These are phyloP conservation scores for Lipomyces kockii DNA, from an alignment of 805 yeast genomes.

Conservation along the genomic window DNA sequence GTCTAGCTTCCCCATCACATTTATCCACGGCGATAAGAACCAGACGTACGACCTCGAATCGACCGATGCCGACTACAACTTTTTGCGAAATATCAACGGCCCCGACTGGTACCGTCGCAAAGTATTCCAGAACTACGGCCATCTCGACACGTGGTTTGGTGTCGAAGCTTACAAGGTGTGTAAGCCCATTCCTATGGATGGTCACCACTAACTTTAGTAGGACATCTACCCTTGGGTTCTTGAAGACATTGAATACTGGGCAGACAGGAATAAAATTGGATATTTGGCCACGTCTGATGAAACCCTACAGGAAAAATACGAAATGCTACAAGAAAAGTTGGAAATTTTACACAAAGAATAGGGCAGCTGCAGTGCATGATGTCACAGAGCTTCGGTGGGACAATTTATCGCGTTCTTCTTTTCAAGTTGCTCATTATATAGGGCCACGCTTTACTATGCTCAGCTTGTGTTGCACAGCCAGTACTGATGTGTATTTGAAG, in stretches of 20 bases:
- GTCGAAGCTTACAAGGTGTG: not conserved
- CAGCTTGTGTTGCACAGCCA: too few relatives aligned
- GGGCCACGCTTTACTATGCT: too few relatives aligned
- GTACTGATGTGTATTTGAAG: too few relatives aligned
- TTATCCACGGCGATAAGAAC: not conserved
- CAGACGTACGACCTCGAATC: not conserved
- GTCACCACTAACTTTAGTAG: not conserved
- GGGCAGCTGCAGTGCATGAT: too few relatives aligned
- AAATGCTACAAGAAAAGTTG: too few relatives aligned
- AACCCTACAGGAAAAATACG: too few relatives aligned
- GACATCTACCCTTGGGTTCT: not conserved
- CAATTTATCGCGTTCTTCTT: too few relatives aligned
- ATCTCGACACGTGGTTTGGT: not conserved
- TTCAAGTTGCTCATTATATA: too few relatives aligned
- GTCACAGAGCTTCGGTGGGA: too few relatives aligned
- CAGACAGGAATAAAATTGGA: not conserved
- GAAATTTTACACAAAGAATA: too few relatives aligned
- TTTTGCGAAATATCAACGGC: not conserved
- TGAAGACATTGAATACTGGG: not conserved
- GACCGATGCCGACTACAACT: slow-evolving; percentile 3
- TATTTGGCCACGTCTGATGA: not conserved
- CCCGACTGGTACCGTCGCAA: not conserved
- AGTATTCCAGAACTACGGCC: not conserved
- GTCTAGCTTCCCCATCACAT: not conserved
- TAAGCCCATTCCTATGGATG: not conserved